These are phyloP conservation scores for Aspergillus panamensis DNA, from an alignment of 495 filamentous ascomycete genomes.

Conservation along the genomic window DNA sequence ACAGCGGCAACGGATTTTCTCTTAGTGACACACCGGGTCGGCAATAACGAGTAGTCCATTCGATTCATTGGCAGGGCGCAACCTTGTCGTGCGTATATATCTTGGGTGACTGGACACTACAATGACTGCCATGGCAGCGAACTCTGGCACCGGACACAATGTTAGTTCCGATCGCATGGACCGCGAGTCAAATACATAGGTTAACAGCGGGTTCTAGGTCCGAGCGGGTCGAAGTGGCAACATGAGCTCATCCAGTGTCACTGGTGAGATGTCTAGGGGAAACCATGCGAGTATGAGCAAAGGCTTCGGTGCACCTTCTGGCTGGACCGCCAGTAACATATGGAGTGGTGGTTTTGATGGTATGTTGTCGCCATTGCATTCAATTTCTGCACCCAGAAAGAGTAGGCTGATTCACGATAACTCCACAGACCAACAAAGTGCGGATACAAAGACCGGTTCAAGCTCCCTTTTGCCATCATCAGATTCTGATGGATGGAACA, in stretches of 20 bases:
- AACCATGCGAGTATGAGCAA: conserved; percentile 40
- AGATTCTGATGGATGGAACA: conserved; percentile 57
- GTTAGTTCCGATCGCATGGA: conserved; percentile 23
- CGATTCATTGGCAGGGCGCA: not conserved
- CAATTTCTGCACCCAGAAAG: not conserved
- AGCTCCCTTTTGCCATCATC: conserved; percentile 62
- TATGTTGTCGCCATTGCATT: conserved; percentile 13
- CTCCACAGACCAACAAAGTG: conserved; percentile 30
- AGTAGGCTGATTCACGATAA: not conserved
- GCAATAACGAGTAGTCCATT: not conserved
- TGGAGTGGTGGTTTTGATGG: conserved; percentile 57
- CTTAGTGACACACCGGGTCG: not conserved
- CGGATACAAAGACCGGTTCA: conserved; percentile 53
- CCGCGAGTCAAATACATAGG: not conserved
- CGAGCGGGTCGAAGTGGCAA: conserved; percentile 37
- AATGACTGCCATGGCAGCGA: conserved; percentile 43
- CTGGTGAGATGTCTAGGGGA: conserved; percentile 37
- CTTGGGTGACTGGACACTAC: conserved; percentile 16
- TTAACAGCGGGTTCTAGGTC: conserved; percentile 25
- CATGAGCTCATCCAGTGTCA: conserved; percentile 41
- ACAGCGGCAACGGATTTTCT: not conserved
- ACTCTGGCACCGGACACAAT: conserved; percentile 39
- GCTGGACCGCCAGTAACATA: conserved; percentile 54
- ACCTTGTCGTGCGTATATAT: conserved; percentile 27
- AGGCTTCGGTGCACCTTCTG: conserved; percentile 45